These are phyloP conservation scores for Takashimella koratensis DNA, from an alignment of 1,284 basidiomycete species.

Conservation along the genomic window DNA sequence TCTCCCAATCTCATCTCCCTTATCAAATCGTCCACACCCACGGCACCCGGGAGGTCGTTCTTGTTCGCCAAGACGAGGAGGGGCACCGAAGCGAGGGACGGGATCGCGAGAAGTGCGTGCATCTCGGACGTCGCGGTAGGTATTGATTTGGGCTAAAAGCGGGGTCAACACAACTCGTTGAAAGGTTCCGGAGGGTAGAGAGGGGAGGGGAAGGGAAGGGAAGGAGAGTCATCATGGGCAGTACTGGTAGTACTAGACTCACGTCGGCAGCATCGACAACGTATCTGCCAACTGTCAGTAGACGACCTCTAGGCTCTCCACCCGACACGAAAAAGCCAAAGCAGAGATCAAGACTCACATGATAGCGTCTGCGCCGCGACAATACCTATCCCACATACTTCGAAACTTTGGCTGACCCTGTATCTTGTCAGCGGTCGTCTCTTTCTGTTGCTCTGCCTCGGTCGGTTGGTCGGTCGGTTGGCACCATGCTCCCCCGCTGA, in stretches of 20 bases:
- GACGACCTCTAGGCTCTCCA: no score
- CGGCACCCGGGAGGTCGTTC: conserved; percentile 79
- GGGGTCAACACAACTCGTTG: no score
- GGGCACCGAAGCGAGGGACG: conserved; percentile 72
- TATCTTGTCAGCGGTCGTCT: no score
- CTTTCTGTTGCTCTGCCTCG: no score
- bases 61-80: conserved; percentile 93
- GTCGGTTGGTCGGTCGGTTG: no score
- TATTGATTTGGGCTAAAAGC: conserved; percentile 75
- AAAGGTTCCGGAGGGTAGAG: no score
- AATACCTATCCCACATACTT: conserved; percentile 81
- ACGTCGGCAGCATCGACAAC: conserved; percentile 86
- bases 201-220: background rate
- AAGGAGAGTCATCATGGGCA: no score
- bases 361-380: conserved; percentile 88
- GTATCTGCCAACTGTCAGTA: conserved; percentile 57
- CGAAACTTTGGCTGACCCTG: conserved; percentile 88
- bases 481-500: no score
- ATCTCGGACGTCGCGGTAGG: conserved; percentile 85
- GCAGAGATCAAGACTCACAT: conserved; percentile 68
- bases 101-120: conserved; percentile 74
- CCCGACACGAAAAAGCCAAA: no score
- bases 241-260: no score
- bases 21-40: conserved; percentile 81
- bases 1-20: conserved; percentile 73